Evolutionary conservation across 208 protist genomes (phyloP).

Genomic region (Trypanosoma boissoni): DNA sequence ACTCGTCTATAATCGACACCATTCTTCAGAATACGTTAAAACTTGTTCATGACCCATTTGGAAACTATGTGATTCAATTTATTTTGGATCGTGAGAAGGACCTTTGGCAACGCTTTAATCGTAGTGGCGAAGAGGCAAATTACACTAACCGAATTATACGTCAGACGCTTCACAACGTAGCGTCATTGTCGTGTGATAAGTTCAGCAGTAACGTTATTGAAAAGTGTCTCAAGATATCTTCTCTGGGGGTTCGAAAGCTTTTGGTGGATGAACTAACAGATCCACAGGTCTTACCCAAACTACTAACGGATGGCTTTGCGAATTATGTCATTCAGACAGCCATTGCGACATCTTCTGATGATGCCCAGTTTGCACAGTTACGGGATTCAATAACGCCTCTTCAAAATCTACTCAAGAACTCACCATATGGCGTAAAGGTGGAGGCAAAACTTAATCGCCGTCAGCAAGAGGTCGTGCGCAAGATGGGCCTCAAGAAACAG

Average conservation of each 20-base stretch:
- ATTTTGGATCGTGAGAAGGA: constrained; percentile 92
- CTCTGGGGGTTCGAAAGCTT: constrained; percentile 73
- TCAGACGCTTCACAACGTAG: constrained; percentile 90
- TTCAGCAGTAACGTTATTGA: constrained; percentile 99
- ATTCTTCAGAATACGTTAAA: constrained; percentile 84
- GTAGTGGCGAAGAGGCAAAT: constrained; percentile 26
- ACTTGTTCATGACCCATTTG: constrained; percentile 96
- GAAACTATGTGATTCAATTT: constrained; percentile 99
- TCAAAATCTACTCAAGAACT: constrained; percentile 93
- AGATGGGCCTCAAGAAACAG: constrained; percentile 31
- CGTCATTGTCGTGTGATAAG: constrained; percentile 96
- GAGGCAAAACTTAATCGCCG: constrained; percentile 88
- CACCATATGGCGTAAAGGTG: constrained; percentile 96
- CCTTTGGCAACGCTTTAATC: constrained; percentile 28
- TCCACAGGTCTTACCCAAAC: constrained; percentile 75
- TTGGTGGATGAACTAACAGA: constrained; percentile 96
- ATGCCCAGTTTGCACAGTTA: constrained; percentile 90
- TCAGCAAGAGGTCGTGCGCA: constrained; percentile 53
- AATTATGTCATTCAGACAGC: constrained; percentile 99
- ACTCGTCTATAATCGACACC: constrained; percentile 90
- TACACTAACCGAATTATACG: constrained; percentile 89
- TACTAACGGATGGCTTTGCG: constrained; percentile 96
- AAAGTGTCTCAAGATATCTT: constrained; percentile 94
- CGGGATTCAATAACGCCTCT: constrained; percentile 94
- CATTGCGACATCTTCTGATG: constrained; percentile 86